Conservation (phyloP, 176 grass and related monocot species). For the Zoysia japonica region DNA sequence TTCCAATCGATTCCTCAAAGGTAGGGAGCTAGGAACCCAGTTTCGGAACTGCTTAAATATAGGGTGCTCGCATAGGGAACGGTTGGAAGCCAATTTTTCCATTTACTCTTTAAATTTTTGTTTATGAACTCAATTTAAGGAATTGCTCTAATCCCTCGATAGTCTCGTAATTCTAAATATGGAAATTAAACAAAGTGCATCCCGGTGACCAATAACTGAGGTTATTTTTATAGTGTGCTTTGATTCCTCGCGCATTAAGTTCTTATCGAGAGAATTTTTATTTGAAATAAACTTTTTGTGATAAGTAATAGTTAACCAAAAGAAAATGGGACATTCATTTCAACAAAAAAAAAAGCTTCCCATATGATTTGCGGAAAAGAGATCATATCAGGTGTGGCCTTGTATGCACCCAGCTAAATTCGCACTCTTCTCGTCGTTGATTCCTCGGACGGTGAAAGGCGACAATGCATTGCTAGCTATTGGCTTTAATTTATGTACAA, state of each 20-base stretch:
- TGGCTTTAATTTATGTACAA: conserved; percentile 5
- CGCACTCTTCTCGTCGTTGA: conserved; percentile 42
- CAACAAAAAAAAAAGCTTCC: conserved; percentile 7
- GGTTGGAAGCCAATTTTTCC: no score
- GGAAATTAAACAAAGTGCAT: conserved; percentile 6
- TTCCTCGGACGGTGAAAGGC: conserved; percentile 38
- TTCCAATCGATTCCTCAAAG: no score
- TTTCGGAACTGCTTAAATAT: no score
- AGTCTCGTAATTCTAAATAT: neutral
- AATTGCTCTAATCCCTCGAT: neutral
- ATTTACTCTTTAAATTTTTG: no score
- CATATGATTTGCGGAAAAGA: neutral
- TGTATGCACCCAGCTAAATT: conserved; percentile 19
- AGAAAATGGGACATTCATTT: neutral
- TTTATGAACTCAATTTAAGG: no score
- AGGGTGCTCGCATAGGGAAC: no score
- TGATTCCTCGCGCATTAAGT: conserved; percentile 6
- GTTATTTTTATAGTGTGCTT: neutral
- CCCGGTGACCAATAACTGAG: conserved; percentile 3
- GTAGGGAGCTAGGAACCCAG: no score
- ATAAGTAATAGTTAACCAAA: neutral
- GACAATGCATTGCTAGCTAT: neutral
- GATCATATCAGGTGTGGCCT: conserved; percentile 2
- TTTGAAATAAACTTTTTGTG: neutral
- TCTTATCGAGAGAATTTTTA: neutral